Evolutionary conservation across 2,329 filamentous ascomycete species (phyloP).

Genomic region (Beauveria sp.): DNA sequence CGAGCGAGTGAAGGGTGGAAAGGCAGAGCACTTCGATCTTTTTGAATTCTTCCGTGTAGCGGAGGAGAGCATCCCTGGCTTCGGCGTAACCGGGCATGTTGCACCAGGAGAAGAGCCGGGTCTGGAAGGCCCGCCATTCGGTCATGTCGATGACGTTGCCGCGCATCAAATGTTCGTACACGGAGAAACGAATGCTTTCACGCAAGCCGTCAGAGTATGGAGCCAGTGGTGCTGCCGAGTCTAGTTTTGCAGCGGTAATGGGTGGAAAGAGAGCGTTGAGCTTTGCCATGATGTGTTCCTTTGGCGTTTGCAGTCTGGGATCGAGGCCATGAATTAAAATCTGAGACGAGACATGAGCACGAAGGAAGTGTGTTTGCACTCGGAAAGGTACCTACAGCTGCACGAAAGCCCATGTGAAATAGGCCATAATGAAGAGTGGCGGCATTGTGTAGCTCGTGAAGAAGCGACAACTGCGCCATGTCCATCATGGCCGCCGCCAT

Average conservation of each 20-base stretch:
- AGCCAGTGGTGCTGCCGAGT: conserved; percentile 19
- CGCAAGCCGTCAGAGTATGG: conserved; percentile 25
- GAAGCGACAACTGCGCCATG: conserved; percentile 13
- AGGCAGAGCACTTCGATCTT: conserved; percentile 23
- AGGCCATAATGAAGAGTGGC: conserved; percentile 21
- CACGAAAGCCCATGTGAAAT: conserved; percentile 26
- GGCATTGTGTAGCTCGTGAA: conserved; percentile 24
- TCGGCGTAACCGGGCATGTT: conserved; percentile 23
- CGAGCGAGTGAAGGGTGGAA: not conserved
- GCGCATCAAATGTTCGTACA: conserved; percentile 27
- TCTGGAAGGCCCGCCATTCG: conserved; percentile 19
- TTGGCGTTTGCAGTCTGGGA: conserved; percentile 10
- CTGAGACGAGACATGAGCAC: conserved; percentile 14
- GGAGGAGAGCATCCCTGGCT: conserved; percentile 21
- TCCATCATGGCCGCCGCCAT: conserved; percentile 10
- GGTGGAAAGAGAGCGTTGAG: conserved; percentile 30
- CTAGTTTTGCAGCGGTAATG: conserved; percentile 15
- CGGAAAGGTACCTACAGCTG: conserved; percentile 20
- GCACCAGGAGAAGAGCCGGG: conserved; percentile 26
- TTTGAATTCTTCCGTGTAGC: conserved; percentile 26
- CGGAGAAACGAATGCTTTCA: conserved; percentile 27
- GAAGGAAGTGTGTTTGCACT: not conserved
- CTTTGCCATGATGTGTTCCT: conserved; percentile 19
- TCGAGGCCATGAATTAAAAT: conserved; percentile 20
- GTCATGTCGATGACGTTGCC: conserved; percentile 15